Evolutionary conservation across 2,329 filamentous ascomycete genomes (phyloP), one percentile per base, ranked within the genome.

Genomic region (Penicillium concentricum): DNA sequence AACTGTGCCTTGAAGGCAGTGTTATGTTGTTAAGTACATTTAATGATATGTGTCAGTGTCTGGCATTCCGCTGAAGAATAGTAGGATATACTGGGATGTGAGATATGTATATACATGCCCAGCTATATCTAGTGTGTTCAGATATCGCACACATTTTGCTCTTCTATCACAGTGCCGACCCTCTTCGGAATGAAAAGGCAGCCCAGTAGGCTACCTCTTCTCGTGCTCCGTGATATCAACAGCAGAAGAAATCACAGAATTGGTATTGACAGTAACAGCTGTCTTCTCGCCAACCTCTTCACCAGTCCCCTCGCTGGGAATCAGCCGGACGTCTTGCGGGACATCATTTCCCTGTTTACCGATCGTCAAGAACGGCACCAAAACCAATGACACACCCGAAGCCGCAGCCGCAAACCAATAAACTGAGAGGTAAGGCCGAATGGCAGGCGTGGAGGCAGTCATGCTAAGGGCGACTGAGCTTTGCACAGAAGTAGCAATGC

Each of bases 401-500:
- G 59, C 61, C 2, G 67, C 69, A 8, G 69, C 65, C 1, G 65
- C 61, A 43, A 68, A 70, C 68, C 69, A 71, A 32, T 67, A 72
- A 9, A 63, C 65, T 5, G 67, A 53, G n/a, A 71, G 38, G 35
- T 71, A 72, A 16, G 69, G 69, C 18, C 51, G 54, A 15, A 71
- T 70, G 6, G 59, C 54, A 35, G 47, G 59, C n/a, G 56, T 52
- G 9, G 56, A 59, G 12, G 44, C 50, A 6, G 57, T 66, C 59
- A 58, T 66, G 42, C 52, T 39, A 37, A 56, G 53, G 2, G 60
- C 53, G 6, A 70, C 52, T 2, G 67, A 60, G 51, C 63, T 64
- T 35, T 64, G 59, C 26, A 72, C 52, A 2, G 65, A 68, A 0
- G 86, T 88, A 3, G 84, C 80, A 47, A 88, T 79, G 1, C 84